These are phyloP conservation scores for Phytomonas sp. DNA, from an alignment of 208 protist genomes.

Conservation along the genomic window DNA sequence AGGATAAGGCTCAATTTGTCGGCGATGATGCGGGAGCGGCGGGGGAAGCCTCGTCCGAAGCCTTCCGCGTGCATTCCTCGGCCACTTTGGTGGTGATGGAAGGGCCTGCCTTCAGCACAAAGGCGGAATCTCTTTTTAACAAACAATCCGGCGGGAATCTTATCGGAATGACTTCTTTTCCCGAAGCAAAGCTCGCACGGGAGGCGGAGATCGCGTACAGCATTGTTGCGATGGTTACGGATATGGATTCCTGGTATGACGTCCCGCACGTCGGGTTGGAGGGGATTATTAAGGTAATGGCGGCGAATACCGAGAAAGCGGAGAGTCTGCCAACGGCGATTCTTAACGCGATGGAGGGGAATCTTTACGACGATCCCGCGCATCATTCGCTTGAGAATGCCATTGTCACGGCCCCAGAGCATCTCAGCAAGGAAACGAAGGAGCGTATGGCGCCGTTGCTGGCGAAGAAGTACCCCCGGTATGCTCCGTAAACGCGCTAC, in stretches of 20 bases:
- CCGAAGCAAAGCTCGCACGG: slow-evolving; percentile 84
- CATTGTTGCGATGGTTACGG: slow-evolving; percentile 87
- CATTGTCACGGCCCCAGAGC: slow-evolving; percentile 39
- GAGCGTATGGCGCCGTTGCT: slow-evolving; percentile 42
- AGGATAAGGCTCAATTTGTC: background rate
- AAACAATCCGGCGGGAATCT: slow-evolving; percentile 66
- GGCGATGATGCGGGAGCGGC: background rate
- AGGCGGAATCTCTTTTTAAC: slow-evolving; percentile 78
- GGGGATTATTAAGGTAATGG: slow-evolving; percentile 45
- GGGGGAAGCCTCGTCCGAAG: background rate
- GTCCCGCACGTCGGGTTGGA: slow-evolving; percentile 57
- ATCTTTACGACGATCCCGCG: slow-evolving; percentile 39
- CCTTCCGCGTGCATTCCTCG: slow-evolving; percentile 36
- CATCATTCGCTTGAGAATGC: slow-evolving; percentile 39
- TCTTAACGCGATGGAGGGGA: slow-evolving; percentile 27
- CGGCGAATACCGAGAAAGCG: slow-evolving; percentile 57
- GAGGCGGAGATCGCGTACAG: slow-evolving; percentile 90
- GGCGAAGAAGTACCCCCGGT: slow-evolving; percentile 46
- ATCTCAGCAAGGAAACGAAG: slow-evolving; percentile 34
- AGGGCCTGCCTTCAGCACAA: slow-evolving; percentile 87
- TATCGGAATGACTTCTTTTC: slow-evolving; percentile 91
- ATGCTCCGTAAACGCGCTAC: slow-evolving; percentile 11
- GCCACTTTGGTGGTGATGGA: slow-evolving; percentile 88
- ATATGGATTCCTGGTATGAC: slow-evolving; percentile 91
- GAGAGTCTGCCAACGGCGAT: slow-evolving; percentile 44